These are phyloP conservation scores for Galerina sulciceps DNA, from an alignment of 768 basidiomycete species.

Conservation along the genomic window DNA sequence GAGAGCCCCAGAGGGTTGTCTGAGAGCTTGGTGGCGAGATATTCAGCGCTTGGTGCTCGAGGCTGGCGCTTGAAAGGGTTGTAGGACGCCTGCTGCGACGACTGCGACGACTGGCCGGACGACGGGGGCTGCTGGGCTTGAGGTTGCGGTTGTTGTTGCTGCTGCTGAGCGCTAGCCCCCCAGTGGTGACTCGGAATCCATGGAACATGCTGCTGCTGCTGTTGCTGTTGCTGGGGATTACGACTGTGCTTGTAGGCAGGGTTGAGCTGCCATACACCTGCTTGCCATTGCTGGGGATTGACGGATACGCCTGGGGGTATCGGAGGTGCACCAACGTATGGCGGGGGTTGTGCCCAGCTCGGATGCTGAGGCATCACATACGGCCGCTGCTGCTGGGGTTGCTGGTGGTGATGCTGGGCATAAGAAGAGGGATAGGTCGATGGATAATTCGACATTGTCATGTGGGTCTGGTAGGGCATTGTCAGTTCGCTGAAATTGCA, in stretches of 20 bases:
- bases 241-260: conserved; percentile 20
- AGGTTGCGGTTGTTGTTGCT: conserved; percentile 27
- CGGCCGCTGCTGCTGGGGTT: conserved; percentile 6
- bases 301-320: conserved; percentile 50
- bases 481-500: background rate
- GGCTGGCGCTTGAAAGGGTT: conserved; percentile 71
- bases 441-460: conserved; percentile 6
- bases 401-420: background rate
- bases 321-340: conserved; percentile 56
- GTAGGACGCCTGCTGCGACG: conserved; percentile 25
- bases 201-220: conserved; percentile 28
- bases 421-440: background rate
- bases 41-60: conserved; percentile 66
- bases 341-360: conserved; percentile 28
- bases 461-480: background rate
- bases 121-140: conserved; percentile 21
- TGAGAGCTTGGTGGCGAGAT: conserved; percentile 59
- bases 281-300: conserved; percentile 53
- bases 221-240: conserved; percentile 25
- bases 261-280: conserved; percentile 52
- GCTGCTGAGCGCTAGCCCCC: conserved; percentile 25
- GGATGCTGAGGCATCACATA: conserved; percentile 6
- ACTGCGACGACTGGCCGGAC: conserved; percentile 21
- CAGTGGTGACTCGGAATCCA: conserved; percentile 32
- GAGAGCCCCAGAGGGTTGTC: conserved; percentile 70